A percentile compares a stretch with the other conserved stretches of the same genome.
These are phyloP conservation scores for Leccinum subspadiceum DNA, from an alignment of 1,284 basidiomycete genomes.

Conservation along the genomic window DNA sequence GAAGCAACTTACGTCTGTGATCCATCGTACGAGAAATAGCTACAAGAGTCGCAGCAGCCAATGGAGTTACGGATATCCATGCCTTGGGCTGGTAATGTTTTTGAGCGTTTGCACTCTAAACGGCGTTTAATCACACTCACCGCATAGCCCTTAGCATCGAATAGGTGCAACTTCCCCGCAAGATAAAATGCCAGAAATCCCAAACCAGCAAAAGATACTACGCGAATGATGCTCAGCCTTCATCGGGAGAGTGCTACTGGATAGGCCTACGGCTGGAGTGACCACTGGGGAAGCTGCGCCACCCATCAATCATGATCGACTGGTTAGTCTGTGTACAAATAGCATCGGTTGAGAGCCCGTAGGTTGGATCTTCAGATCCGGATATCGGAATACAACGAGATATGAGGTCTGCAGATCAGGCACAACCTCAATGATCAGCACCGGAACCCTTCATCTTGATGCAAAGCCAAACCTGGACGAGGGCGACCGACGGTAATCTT, in stretches of 20 bases:
- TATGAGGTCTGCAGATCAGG: slow-evolving; percentile 60
- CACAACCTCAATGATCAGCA: background rate
- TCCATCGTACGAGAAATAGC: slow-evolving; percentile 93
- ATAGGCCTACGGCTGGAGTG: slow-evolving; percentile 73
- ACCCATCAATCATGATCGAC: slow-evolving; percentile 74
- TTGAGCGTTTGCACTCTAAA: slow-evolving; percentile 2
- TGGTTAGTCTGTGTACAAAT: slow-evolving; percentile 78
- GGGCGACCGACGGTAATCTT: slow-evolving; percentile 92
- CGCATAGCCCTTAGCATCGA: slow-evolving; percentile 78
- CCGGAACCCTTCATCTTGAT: background rate
- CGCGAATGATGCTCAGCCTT: slow-evolving; percentile 7
- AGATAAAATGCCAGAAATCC: slow-evolving; percentile 89
- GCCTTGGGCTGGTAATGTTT: slow-evolving; percentile 61
- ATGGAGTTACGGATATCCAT: slow-evolving; percentile 79
- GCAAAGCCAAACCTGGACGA: slow-evolving; percentile 58
- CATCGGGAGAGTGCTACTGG: background rate
- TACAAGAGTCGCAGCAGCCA: slow-evolving; percentile 80
- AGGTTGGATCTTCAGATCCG: slow-evolving; percentile 68
- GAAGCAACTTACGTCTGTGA: slow-evolving; percentile 64
- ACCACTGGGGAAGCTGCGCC: slow-evolving; percentile 92
- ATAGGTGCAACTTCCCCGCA: slow-evolving; percentile 90
- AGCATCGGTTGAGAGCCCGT: slow-evolving; percentile 69
- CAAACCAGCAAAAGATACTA: slow-evolving; percentile 90
- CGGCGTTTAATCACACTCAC: slow-evolving; percentile 40
- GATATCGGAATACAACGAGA: slow-evolving; percentile 76